Conservation (phyloP, 2,329 filamentous ascomycete species). For the Stylonectria norvegica region DNA sequence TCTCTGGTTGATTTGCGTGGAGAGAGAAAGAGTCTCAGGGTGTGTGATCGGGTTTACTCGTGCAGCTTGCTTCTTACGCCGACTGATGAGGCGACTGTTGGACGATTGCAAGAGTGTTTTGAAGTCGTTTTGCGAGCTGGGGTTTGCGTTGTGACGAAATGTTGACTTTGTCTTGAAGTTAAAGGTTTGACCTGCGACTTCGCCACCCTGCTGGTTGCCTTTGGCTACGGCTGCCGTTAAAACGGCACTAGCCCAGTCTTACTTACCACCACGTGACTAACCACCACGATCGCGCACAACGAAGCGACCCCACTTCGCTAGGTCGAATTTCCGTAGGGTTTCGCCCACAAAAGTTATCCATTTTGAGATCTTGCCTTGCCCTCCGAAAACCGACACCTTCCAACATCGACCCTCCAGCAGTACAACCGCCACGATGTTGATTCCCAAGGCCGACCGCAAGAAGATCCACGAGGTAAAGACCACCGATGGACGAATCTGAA, state of each 20-base stretch:
- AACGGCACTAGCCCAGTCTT: slow-evolving; percentile 12
- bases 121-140: too few relatives aligned
- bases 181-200: too few relatives aligned
- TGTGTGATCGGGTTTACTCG: too few relatives aligned
- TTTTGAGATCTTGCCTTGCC: slow-evolving; percentile 39
- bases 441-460: slow-evolving; percentile 99
- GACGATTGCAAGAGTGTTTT: too few relatives aligned
- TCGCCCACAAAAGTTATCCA: slow-evolving; percentile 46
- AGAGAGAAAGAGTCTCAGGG: too few relatives aligned
- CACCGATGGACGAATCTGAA: slow-evolving; percentile 10
- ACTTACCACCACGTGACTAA: slow-evolving; percentile 33
- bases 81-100: too few relatives aligned
- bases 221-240: too few relatives aligned
- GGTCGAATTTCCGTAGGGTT: slow-evolving; percentile 39
- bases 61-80: too few relatives aligned
- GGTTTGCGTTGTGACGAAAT: too few relatives aligned
- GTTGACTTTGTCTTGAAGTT: too few relatives aligned
- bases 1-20: too few relatives aligned
- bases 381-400: slow-evolving; percentile 40
- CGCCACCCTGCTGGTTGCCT: too few relatives aligned
- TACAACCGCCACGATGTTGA: slow-evolving; percentile 76
- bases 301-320: slow-evolving; percentile 35
- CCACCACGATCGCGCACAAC: slow-evolving; percentile 26
- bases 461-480: slow-evolving; percentile 82
- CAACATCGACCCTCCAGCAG: slow-evolving; percentile 49